Conservation (phyloP, 345 rosid species). For the Brassica nigra region DNA sequence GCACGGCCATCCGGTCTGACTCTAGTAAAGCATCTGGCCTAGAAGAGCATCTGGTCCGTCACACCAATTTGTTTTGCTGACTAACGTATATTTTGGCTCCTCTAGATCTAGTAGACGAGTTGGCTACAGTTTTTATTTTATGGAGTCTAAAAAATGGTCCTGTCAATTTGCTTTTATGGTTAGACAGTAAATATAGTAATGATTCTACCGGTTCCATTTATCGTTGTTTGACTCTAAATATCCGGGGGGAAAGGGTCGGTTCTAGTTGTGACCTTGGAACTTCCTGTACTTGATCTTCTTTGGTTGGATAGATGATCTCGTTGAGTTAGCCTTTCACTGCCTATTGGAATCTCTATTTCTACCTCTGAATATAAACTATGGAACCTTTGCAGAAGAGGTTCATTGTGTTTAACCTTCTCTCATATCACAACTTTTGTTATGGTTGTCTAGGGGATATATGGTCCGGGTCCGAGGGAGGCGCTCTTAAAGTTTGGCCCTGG, state of each 20-base stretch:
- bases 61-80: not conserved
- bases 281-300: not conserved
- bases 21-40: no score
- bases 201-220: not conserved
- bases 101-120: not conserved
- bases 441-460: conserved; percentile 76
- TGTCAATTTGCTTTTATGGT: not conserved
- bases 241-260: not conserved
- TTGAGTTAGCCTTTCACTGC: conserved; percentile 8
- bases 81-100: not conserved
- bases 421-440: conserved; percentile 11
- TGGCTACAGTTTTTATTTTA: not conserved
- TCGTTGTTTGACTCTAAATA: not conserved
- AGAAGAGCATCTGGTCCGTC: no score
- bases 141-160: not conserved
- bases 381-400: not conserved
- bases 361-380: not conserved
- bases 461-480: conserved; percentile 94
- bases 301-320: conserved; percentile 1
- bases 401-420: not conserved
- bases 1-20: no score
- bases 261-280: not conserved
- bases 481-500: conserved; percentile 86
- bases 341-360: conserved; percentile 6
- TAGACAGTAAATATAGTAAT: not conserved